Percentiles rank a stretch among this genome's conserved stretches.
phyloP scores from a whole-genome alignment of 768 basidiomycete genomes.

The Suillus variegatus region DNA sequence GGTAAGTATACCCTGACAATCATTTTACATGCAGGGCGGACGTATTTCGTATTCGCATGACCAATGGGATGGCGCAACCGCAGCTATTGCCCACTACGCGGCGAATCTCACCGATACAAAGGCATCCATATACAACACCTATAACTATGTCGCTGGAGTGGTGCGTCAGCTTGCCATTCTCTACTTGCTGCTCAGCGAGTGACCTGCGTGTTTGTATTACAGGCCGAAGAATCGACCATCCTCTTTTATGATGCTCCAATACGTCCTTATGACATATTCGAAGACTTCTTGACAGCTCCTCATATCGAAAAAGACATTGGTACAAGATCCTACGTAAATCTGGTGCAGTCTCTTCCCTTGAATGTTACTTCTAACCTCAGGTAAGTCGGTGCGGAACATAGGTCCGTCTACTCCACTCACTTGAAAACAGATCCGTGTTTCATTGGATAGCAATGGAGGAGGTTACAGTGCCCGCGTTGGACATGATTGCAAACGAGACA shows the following conservation, averaged over 20 bases:
- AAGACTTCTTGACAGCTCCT: conserved; percentile 36
- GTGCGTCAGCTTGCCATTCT: conserved; percentile 14
- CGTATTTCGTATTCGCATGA: conserved; percentile 31
- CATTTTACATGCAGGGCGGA: conserved; percentile 45
- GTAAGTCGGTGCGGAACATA: neutral
- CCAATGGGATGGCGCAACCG: conserved; percentile 6
- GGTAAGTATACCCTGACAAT: conserved; percentile 36
- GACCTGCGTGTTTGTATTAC: conserved; percentile 20
- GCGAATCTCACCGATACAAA: neutral
- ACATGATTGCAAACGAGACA: neutral
- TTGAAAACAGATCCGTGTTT: neutral
- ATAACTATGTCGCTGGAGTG: conserved; percentile 35
- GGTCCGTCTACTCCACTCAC: neutral
- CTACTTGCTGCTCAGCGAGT: conserved; percentile 13
- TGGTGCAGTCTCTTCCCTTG: neutral
- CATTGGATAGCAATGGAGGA: neutral
- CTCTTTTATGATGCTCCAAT: conserved; percentile 59
- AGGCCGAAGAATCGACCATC: conserved; percentile 28
- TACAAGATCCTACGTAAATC: neutral
- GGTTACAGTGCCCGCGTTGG: neutral
- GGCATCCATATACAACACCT: conserved; percentile 39
- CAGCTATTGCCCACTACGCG: conserved; percentile 3
- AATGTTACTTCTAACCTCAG: conserved; percentile 4
- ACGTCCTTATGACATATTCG: conserved; percentile 27
- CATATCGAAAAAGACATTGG: neutral